Evolutionary conservation across 208 protist genomes (phyloP).

Genomic region (Crithidia bombi): DNA sequence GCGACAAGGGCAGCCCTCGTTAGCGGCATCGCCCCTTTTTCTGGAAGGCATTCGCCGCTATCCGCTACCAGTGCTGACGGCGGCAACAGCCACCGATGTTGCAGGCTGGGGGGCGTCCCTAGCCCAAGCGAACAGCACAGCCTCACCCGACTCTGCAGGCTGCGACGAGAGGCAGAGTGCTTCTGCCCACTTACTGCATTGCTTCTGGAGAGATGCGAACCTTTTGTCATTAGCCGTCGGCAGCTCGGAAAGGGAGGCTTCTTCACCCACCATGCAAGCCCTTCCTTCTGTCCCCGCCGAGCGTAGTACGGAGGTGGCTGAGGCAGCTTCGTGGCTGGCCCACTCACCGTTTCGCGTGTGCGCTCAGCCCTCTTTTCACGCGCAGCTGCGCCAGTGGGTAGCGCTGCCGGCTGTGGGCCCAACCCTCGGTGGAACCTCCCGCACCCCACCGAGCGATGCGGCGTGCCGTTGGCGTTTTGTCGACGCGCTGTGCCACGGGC

Average conservation of each 20-base stretch:
- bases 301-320: too few species aligned
- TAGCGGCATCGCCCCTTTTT: neutral
- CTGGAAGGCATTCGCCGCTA: slow-evolving; percentile 18
- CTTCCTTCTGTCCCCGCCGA: too few species aligned
- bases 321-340: slow-evolving; percentile 17
- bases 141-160: neutral
- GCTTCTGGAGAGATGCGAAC: too few species aligned
- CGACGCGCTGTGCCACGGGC: slow-evolving; percentile 33
- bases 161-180: too few species aligned
- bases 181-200: too few species aligned
- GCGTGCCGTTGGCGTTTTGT: neutral
- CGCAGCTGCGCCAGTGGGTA: slow-evolving; percentile 8
- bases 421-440: too few species aligned
- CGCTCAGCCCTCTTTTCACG: slow-evolving; percentile 16
- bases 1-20: too few species aligned
- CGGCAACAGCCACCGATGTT: slow-evolving; percentile 19
- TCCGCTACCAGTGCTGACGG: slow-evolving; percentile 25
- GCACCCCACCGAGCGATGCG: too few species aligned
- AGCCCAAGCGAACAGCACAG: neutral
- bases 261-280: too few species aligned
- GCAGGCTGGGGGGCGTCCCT: neutral
- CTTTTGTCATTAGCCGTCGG: too few species aligned
- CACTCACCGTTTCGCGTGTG: slow-evolving; percentile 42
- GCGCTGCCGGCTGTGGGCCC: too few species aligned
- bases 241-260: too few species aligned